These are phyloP conservation scores for Vaccinium macrocarpon DNA, from an alignment of 148 eudicot genomes.

Conservation along the genomic window DNA sequence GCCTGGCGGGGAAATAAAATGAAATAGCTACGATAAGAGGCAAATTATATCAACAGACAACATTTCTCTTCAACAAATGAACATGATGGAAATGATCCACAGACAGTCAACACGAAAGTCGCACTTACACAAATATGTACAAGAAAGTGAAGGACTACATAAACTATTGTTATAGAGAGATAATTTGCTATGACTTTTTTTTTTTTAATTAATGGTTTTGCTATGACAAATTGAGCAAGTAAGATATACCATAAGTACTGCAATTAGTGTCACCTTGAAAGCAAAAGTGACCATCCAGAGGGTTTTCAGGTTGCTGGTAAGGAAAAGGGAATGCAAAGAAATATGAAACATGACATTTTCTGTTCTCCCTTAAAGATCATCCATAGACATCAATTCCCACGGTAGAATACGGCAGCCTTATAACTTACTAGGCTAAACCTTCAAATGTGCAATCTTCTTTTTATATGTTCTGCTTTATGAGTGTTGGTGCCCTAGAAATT, in stretches of 20 bases:
- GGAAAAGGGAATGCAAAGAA: not conserved
- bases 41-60: not conserved
- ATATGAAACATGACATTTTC: not conserved
- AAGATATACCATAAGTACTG: not conserved
- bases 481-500: not conserved
- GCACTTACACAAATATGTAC: not conserved
- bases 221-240: not conserved
- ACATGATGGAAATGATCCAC: not conserved
- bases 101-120: not conserved
- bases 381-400: not conserved
- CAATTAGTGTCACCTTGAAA: not conserved
- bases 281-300: not conserved
- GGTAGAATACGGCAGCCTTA: not conserved
- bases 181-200: not conserved
- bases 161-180: not conserved
- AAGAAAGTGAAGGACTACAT: not conserved
- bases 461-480: not conserved
- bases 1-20: conserved; percentile 47
- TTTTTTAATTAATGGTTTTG: not conserved
- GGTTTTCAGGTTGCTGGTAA: not conserved
- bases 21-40: not conserved
- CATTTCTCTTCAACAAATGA: not conserved
- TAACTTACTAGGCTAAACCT: not conserved
- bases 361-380: not conserved
- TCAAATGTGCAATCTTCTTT: not conserved